These are phyloP conservation scores for Jatropha multifida DNA, from an alignment of 441 rosid genomes.

Conservation along the genomic window DNA sequence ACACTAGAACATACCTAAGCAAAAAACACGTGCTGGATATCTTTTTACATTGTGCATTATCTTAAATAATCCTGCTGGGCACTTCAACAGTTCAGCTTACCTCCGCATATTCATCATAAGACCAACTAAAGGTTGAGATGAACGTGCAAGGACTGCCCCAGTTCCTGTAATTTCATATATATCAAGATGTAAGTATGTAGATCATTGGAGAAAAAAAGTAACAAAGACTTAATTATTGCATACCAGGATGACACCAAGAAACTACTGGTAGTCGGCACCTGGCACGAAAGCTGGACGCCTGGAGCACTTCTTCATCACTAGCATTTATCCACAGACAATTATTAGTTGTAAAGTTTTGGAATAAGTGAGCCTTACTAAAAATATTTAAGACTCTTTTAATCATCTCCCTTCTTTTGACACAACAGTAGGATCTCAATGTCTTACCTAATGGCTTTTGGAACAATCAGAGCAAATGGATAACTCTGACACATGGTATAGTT, in stretches of 20 bases:
- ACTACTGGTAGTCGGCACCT: slow-evolving; percentile 87
- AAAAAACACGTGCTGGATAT: not conserved
- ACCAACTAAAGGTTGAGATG: slow-evolving; percentile 97
- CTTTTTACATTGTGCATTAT: not conserved
- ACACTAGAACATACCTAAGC: slow-evolving; percentile 16
- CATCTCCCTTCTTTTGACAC: slow-evolving; percentile 12
- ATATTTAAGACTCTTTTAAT: not conserved
- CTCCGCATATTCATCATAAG: slow-evolving; percentile 98
- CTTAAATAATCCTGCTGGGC: slow-evolving; percentile 4
- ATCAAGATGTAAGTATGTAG: slow-evolving; percentile 15
- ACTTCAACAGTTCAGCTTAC: slow-evolving; percentile 45
- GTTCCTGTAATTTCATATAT: slow-evolving; percentile 41
- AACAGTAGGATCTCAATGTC: slow-evolving; percentile 28
- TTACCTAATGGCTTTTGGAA: slow-evolving; percentile 86
- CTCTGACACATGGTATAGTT: slow-evolving; percentile 71
- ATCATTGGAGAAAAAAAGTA: not conserved
- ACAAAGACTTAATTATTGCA: slow-evolving; percentile 22
- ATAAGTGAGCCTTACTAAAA: slow-evolving; percentile 10
- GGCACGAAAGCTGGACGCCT: slow-evolving; percentile 91
- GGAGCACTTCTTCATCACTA: slow-evolving; percentile 88
- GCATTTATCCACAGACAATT: slow-evolving; percentile 30
- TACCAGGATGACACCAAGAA: slow-evolving; percentile 98
- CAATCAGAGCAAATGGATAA: slow-evolving; percentile 91
- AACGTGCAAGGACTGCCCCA: slow-evolving; percentile 98
- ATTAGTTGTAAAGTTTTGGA: slow-evolving; percentile 25